Base-by-base conservation (phyloP, 805 yeast species). In the Starmerella vaccinii region DNA sequence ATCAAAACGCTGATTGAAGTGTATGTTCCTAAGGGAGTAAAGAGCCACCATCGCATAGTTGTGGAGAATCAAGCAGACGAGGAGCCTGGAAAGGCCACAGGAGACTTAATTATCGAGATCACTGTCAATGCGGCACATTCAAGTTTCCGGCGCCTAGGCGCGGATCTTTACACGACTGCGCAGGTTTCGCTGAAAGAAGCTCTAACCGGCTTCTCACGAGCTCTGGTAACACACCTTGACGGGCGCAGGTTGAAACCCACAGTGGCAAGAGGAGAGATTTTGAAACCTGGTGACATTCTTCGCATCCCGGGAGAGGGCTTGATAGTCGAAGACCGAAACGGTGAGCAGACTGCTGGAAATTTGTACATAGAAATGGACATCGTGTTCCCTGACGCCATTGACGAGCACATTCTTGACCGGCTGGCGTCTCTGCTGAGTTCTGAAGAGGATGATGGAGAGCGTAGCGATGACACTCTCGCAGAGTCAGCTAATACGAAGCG, bases 1-100 rank as follows among this genome's bases (percentile, higher is more conserved):
- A 85, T 84, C 59, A 74, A 80, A 21, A 82, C 83, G 60, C 75
- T 82, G 9, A 65, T 89, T 52, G 94, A 86, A 60, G 85, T 92
- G 52, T 78, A 78, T 57, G 77, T 90, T 24, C 77, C 78, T 2
- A 79, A 78, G 43, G 97, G 97, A 1, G 73, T 85, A 5, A 70
- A 73, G 33, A 70, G 75, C 46, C 77, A 76, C 12, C 95, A 85
- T 33, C 63, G 69, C 1, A 73, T 90, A 21, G 74, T 75, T 0
- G 67, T 87, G 51, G 65, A 70, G 38, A 82, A 81, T 5, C 86
- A 81, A 64, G 80, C 95, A 1, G 97, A 90, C 66, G 79, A 87
- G 64, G 80, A 71, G 23, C 65, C 82, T 7, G 90, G 87, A 1
- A 76, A 77, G 60, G 65, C 67, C 29, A 74, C 95, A 0, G 97